These are phyloP conservation scores for Colletotrichum filicis DNA, from an alignment of 2,329 filamentous ascomycete species.

Conservation along the genomic window DNA sequence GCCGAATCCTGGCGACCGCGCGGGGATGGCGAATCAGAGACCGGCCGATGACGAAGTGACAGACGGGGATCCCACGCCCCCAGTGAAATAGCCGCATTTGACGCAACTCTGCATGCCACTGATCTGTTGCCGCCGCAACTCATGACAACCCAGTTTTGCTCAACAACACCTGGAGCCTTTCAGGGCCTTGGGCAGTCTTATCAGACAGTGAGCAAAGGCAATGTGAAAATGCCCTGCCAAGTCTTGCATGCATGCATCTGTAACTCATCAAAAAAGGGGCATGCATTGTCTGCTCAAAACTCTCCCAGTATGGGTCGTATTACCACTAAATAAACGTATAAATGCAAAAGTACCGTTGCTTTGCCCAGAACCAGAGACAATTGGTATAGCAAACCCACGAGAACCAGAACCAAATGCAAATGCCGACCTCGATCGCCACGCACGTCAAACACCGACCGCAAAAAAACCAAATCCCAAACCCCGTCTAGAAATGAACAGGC, in stretches of 20 bases:
- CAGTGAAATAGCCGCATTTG: constrained; percentile 6
- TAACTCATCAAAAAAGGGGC: background rate
- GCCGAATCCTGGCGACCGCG: constrained; percentile 17
- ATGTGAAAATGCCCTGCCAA: background rate
- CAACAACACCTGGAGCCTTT: no score
- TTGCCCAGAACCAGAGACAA: constrained; percentile 28
- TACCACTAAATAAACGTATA: constrained; percentile 33
- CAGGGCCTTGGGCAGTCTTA: background rate
- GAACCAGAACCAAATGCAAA: constrained; percentile 29
- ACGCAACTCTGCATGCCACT: constrained; percentile 1
- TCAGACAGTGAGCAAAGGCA: background rate
- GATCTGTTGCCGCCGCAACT: background rate
- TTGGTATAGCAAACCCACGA: constrained; percentile 33
- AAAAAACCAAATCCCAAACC: constrained; percentile 20
- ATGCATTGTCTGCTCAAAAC: constrained; percentile 4
- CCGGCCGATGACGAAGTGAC: constrained; percentile 24
- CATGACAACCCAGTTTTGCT: constrained; percentile 1
- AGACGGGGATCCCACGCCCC: constrained; percentile 13
- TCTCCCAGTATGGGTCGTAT: constrained; percentile 27
- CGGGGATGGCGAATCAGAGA: constrained; percentile 25
- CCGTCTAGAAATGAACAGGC: constrained; percentile 29
- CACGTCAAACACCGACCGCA: constrained; percentile 28
- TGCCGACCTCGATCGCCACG: constrained; percentile 27
- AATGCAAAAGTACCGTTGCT: constrained; percentile 24
- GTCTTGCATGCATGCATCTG: no score